Conservation (phyloP, 768 basidiomycete genomes). For the Calocera cornea region DNA sequence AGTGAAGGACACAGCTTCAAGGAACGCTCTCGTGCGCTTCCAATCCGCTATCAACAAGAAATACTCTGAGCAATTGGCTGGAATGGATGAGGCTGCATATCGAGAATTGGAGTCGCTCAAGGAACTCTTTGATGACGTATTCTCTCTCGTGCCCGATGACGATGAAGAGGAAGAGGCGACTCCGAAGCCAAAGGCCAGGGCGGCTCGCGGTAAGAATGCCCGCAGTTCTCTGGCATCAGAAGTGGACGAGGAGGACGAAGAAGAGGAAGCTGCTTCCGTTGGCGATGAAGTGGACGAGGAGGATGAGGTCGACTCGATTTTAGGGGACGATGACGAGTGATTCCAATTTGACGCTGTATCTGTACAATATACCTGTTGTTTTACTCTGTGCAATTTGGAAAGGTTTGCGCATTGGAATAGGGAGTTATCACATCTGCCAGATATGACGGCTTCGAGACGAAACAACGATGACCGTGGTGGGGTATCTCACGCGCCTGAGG, state of each 20-base stretch:
- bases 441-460: too few relatives aligned
- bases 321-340: neutral
- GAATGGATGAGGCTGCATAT: slow-evolving; percentile 57
- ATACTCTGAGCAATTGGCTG: slow-evolving; percentile 16
- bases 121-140: slow-evolving; percentile 54
- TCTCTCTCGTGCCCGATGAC: slow-evolving; percentile 55
- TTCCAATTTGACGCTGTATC: neutral
- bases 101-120: slow-evolving; percentile 48
- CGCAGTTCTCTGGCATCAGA: neutral
- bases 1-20: slow-evolving; percentile 18
- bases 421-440: too few relatives aligned
- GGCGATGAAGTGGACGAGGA: slow-evolving; percentile 31
- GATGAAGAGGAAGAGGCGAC: slow-evolving; percentile 37
- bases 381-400: neutral
- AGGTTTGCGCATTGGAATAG: neutral
- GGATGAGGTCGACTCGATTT: slow-evolving; percentile 17
- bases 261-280: slow-evolving; percentile 2
- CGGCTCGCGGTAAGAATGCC: neutral
- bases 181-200: slow-evolving; percentile 3
- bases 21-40: slow-evolving; percentile 20
- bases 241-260: neutral
- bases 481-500: too few relatives aligned
- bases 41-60: slow-evolving; percentile 19
- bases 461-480: too few relatives aligned
- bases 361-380: neutral